Evolutionary conservation across 768 basidiomycete genomes (phyloP).

Genomic region (Sporobolomyces pararoseus): DNA sequence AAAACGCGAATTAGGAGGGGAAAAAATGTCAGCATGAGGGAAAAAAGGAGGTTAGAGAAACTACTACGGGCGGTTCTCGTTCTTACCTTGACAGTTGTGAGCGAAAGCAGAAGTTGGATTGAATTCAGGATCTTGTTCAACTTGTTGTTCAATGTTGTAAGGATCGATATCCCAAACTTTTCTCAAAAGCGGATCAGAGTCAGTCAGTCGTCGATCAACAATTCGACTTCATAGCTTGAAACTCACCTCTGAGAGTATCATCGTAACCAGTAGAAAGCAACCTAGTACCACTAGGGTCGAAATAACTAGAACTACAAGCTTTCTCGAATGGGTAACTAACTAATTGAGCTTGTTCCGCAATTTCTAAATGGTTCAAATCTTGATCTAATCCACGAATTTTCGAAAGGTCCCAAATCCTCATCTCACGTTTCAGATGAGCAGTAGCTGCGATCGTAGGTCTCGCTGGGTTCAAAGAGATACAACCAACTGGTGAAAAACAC

Average conservation of each 20-base stretch:
- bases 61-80: too few species aligned
- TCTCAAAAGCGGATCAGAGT: too few species aligned
- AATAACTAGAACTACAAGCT: slow-evolving; percentile 47
- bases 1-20: too few species aligned
- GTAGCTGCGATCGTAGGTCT: slow-evolving; percentile 40
- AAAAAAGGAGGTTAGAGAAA: too few species aligned
- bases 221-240: too few species aligned
- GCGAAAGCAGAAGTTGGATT: slow-evolving; percentile 32
- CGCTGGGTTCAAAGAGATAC: slow-evolving; percentile 37
- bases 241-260: slow-evolving; percentile 47
- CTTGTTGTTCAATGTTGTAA: slow-evolving; percentile 32
- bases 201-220: too few species aligned
- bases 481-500: slow-evolving; percentile 28
- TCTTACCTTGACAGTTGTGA: slow-evolving; percentile 51
- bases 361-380: not conserved
- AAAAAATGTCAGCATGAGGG: too few species aligned
- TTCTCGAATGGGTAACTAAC: slow-evolving; percentile 42
- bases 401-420: slow-evolving; percentile 41
- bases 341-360: slow-evolving; percentile 38
- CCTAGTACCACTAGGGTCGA: slow-evolving; percentile 51
- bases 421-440: slow-evolving; percentile 41
- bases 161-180: slow-evolving; percentile 49
- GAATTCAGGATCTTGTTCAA: slow-evolving; percentile 22
- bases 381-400: slow-evolving; percentile 19
- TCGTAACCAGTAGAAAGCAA: slow-evolving; percentile 53